Conservation (phyloP, 2,329 filamentous ascomycete species). For the Pseudocercospora ulei region DNA sequence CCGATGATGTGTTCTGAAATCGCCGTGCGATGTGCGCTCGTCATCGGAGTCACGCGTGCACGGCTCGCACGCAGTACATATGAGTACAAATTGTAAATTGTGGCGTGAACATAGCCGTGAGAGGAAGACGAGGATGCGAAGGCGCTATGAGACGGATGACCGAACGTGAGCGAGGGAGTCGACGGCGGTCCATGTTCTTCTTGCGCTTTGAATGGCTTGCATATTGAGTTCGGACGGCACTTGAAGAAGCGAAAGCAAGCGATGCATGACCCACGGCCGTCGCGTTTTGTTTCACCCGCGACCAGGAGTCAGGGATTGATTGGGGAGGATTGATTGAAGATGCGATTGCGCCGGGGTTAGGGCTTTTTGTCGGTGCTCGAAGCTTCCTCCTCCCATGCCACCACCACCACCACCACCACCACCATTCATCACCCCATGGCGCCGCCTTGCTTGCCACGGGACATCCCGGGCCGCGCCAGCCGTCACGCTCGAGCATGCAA, state of each 20-base stretch:
- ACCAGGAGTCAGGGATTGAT: no score
- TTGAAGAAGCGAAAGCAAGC: background rate
- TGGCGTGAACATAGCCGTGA: background rate
- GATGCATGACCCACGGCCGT: no score
- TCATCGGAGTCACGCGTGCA: background rate
- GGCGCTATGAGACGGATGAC: slow-evolving; percentile 5
- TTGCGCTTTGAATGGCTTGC: background rate
- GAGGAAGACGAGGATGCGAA: background rate
- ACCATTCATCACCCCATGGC: no score
- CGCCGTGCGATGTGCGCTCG: background rate
- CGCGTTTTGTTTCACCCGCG: no score
- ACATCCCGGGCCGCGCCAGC: no score
- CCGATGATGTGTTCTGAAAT: slow-evolving; percentile 16
- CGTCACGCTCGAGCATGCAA: no score
- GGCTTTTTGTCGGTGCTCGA: no score
- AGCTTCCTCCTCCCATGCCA: no score
- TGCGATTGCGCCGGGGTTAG: no score
- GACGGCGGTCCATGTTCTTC: background rate
- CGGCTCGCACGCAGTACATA: slow-evolving; percentile 1
- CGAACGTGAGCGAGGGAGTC: background rate
- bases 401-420: no score
- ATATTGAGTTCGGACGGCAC: background rate
- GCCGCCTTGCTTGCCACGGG: no score
- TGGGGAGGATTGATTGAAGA: no score
- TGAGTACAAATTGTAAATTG: slow-evolving; percentile 4